Conservation (phyloP, 768 basidiomycete species). For the Mycena albidolilacea region DNA sequence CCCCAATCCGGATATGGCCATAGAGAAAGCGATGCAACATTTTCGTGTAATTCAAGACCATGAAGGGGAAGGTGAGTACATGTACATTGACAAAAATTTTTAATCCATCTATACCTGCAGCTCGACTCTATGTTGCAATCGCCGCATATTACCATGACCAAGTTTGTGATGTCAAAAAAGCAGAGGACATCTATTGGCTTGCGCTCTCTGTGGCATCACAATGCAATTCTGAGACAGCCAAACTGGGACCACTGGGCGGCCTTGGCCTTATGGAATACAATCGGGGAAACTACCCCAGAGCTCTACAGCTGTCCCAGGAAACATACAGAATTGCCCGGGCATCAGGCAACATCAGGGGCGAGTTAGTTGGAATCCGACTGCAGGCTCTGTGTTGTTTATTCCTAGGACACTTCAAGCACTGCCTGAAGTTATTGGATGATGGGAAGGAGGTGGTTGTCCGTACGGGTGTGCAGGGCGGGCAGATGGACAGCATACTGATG, state of each 20-base stretch:
- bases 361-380: too few relatives aligned
- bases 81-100: background rate
- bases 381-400: too few relatives aligned
- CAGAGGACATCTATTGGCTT: background rate
- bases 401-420: too few relatives aligned
- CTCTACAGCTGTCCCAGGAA: too few relatives aligned
- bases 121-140: background rate
- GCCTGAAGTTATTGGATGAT: too few relatives aligned
- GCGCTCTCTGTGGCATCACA: too few relatives aligned
- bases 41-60: background rate
- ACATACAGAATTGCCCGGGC: background rate
- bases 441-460: too few relatives aligned
- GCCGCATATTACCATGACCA: background rate
- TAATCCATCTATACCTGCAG: background rate
- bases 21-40: background rate
- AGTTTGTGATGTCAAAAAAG: background rate
- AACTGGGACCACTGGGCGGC: background rate
- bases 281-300: background rate
- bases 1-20: background rate
- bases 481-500: too few relatives aligned
- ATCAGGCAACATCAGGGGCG: background rate
- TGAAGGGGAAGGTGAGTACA: background rate
- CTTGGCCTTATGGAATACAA: background rate
- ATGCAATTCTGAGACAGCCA: background rate
- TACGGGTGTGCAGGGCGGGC: too few relatives aligned